These are phyloP conservation scores for Epichloe hybrida DNA, from an alignment of 2,329 filamentous ascomycete species.

Conservation along the genomic window DNA sequence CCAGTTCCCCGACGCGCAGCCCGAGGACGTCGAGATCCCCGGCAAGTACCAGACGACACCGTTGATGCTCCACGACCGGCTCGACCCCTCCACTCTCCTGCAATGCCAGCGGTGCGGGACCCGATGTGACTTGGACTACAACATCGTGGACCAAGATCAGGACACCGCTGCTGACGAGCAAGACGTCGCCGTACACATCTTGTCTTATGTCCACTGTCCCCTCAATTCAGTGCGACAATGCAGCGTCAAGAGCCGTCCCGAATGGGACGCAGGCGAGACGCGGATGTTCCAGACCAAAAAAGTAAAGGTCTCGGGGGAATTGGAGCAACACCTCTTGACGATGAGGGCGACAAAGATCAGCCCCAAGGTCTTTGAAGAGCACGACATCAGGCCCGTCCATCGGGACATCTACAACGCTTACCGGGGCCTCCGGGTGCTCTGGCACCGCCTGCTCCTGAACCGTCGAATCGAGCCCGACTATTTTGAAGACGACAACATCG, in stretches of 20 bases:
- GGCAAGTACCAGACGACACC: not conserved
- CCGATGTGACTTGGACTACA: conserved; percentile 4
- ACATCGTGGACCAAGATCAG: not conserved
- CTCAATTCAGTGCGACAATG: not conserved
- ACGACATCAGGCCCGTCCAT: not conserved
- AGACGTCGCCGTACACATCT: not conserved
- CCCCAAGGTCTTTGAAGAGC: not conserved
- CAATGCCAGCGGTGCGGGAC: conserved; percentile 1
- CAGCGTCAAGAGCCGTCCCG: not conserved
- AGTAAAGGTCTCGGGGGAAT: not conserved
- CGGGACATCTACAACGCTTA: conserved; percentile 1
- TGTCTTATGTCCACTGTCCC: not conserved
- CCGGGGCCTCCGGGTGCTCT: not conserved
- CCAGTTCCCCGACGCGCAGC: not conserved
- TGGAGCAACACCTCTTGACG: not conserved
- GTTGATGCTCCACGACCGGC: not conserved
- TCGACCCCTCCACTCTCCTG: not conserved
- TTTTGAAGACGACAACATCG: not conserved
- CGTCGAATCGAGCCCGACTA: not conserved
- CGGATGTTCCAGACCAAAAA: not conserved
- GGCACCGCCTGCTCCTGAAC: not conserved
- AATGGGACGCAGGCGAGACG: not conserved
- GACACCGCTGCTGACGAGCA: not conserved
- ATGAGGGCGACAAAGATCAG: not conserved
- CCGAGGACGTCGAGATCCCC: not conserved